Base-by-base conservation (phyloP, 345 rosid species). In the Sisymbrium irio region DNA sequence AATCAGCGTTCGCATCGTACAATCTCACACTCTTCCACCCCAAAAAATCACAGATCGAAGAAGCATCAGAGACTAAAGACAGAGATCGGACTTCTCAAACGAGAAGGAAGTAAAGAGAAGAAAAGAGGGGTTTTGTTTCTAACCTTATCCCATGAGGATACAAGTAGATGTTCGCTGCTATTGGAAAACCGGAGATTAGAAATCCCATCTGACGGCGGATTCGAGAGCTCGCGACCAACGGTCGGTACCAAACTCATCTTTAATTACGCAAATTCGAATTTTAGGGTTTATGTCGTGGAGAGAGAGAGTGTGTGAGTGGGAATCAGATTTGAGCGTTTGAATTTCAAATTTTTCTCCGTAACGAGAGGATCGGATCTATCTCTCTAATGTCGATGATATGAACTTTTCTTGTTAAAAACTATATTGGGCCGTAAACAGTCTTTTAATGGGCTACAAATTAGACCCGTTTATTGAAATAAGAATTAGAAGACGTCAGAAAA, bases 91-190 rank as follows among this genome's bases (percentile, higher is more conserved):
- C n/a, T n/a, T n/a, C n/a, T n/a, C n/a, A n/a, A 22, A 15, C 6
- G 5, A 42, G 25, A 7, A 56, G 20, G 33, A 10, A n/a, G n/a
- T n/a, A n/a, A n/a, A 53, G 25, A 45, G 25, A 12, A 56, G 20
- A 33, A 11, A 14, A 9, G 14, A 35, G 30, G 3, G 45, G 27
- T 17, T 27, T n/a, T n/a, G n/a, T n/a, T 3, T 65, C 80, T 13
- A 32, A 91, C 98, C 96, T 88, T 94, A 80, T 94, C 98, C 98
- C 98, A 94, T 0, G 98, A 94, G 51, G 97, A 94, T 49, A 94
- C 97, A 67, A 94, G 97, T 28, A 94, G 83, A 82, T 88, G 87
- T 72, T 94, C 97, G 82, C 93, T 91, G 83, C 85, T 92, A 72
- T 94, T 94, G 41, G 98, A 94, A 84, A 89, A 94, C 7, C 96